These are phyloP conservation scores for Pythium dissimile DNA, from an alignment of 352 stramenopile species.

Conservation along the genomic window DNA sequence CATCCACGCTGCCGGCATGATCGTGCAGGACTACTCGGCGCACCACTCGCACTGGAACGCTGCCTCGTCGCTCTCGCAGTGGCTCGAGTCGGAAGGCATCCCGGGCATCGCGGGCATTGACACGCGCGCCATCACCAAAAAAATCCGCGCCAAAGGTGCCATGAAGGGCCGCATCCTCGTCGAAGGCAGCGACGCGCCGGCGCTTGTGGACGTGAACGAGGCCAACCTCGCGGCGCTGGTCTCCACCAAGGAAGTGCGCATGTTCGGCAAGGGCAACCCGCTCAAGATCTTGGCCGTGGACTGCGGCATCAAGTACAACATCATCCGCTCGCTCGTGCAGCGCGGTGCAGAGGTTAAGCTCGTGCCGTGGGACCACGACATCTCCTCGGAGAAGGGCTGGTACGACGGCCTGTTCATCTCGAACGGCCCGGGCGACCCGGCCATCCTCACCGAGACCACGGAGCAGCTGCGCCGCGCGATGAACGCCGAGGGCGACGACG, in stretches of 20 bases:
- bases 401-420: conserved; percentile 96
- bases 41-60: conserved; percentile 96
- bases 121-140: conserved; percentile 98
- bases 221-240: conserved; percentile 69
- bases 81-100: conserved; percentile 88
- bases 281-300: conserved; percentile 92
- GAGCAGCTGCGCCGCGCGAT: conserved; percentile 88
- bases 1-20: conserved; percentile 95
- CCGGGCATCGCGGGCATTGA: conserved; percentile 96
- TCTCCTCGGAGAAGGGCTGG: conserved; percentile 65
- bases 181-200: conserved; percentile 37
- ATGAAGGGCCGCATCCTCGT: conserved; percentile 97
- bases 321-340: conserved; percentile 90
- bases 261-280: conserved; percentile 60
- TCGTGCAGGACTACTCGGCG: conserved; percentile 97
- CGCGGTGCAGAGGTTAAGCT: conserved; percentile 91
- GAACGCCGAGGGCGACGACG: conserved; percentile 43
- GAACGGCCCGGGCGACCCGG: conserved; percentile 94
- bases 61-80: conserved; percentile 79
- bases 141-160: conserved; percentile 94
- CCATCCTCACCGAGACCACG: conserved; percentile 90
- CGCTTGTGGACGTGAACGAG: conserved; percentile 68
- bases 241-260: conserved; percentile 49
- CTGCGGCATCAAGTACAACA: conserved; percentile 98
- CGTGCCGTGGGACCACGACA: conserved; percentile 92